These are phyloP conservation scores for Colletotrichum tropicicola DNA, from an alignment of 2,329 filamentous ascomycete genomes.

Conservation along the genomic window DNA sequence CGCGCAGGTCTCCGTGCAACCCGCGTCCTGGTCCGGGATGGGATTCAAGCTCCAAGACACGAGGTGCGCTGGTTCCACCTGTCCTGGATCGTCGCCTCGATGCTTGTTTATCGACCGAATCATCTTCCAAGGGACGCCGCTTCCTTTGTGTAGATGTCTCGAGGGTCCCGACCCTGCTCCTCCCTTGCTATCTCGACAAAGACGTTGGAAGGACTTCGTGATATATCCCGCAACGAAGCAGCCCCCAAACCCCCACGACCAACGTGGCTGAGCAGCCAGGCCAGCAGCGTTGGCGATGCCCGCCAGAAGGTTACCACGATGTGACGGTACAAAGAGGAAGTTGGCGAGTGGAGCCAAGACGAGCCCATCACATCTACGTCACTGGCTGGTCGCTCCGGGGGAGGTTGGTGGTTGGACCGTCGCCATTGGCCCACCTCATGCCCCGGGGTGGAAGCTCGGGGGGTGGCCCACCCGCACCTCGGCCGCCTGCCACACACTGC, in stretches of 20 bases:
- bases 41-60: constrained; percentile 12
- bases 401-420: background rate
- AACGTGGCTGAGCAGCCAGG: background rate
- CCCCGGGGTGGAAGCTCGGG: constrained; percentile 1
- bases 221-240: background rate
- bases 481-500: too few species aligned
- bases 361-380: constrained; percentile 25
- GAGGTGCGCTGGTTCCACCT: background rate
- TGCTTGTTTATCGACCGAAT: constrained; percentile 1
- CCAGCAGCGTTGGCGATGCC: background rate
- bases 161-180: too few species aligned
- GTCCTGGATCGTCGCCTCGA: background rate
- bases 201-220: too few species aligned
- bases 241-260: background rate
- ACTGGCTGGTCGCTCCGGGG: constrained; percentile 5
- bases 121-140: background rate
- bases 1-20: background rate
- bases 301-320: background rate
- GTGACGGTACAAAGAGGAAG: background rate
- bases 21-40: background rate
- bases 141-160: background rate
- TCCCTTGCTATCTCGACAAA: background rate
- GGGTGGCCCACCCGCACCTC: background rate
- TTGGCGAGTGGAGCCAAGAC: background rate
- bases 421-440: constrained; percentile 16